Evolutionary conservation across 768 basidiomycete genomes (phyloP).

Genomic region (Tylopilus plumbeoviolaceoides): DNA sequence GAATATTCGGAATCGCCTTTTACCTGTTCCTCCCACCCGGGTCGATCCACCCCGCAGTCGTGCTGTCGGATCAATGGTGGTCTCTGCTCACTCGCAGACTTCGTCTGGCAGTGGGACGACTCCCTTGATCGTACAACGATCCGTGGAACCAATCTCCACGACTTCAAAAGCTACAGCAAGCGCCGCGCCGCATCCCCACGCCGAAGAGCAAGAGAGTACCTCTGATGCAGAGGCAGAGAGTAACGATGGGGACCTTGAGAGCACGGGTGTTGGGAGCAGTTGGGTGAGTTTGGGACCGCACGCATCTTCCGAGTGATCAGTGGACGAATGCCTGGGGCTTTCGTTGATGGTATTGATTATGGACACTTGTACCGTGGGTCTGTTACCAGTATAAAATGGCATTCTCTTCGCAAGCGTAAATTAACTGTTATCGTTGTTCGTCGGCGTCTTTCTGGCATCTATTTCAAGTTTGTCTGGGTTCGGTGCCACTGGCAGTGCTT

Average conservation of each 20-base stretch:
- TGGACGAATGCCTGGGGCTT: background rate
- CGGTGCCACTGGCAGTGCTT: no score
- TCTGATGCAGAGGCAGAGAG: slow-evolving; percentile 73
- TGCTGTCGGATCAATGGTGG: slow-evolving; percentile 12
- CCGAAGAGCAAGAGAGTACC: slow-evolving; percentile 37
- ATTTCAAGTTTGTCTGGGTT: no score
- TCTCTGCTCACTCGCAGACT: slow-evolving; percentile 12
- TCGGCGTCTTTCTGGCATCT: background rate
- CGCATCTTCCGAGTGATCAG: slow-evolving; percentile 17
- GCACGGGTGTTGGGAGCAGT: slow-evolving; percentile 50
- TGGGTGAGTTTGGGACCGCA: slow-evolving; percentile 60
- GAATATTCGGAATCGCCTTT: slow-evolving; percentile 55
- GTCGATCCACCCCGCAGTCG: slow-evolving; percentile 32
- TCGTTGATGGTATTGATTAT: background rate
- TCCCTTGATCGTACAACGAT: slow-evolving; percentile 1
- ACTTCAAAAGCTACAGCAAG: slow-evolving; percentile 7
- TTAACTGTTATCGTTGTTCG: background rate
- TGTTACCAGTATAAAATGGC: background rate
- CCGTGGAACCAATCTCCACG: slow-evolving; percentile 7
- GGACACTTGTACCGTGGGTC: background rate
- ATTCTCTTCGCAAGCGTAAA: slow-evolving; percentile 6
- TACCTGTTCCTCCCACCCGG: slow-evolving; percentile 45
- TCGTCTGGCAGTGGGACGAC: slow-evolving; percentile 1
- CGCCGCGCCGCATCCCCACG: slow-evolving; percentile 11
- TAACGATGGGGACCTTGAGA: slow-evolving; percentile 50